Evolutionary conservation across 495 filamentous ascomycete genomes (phyloP), one percentile per base, ranked within the genome.

Genomic region (Friedmanniomyces simplex): DNA sequence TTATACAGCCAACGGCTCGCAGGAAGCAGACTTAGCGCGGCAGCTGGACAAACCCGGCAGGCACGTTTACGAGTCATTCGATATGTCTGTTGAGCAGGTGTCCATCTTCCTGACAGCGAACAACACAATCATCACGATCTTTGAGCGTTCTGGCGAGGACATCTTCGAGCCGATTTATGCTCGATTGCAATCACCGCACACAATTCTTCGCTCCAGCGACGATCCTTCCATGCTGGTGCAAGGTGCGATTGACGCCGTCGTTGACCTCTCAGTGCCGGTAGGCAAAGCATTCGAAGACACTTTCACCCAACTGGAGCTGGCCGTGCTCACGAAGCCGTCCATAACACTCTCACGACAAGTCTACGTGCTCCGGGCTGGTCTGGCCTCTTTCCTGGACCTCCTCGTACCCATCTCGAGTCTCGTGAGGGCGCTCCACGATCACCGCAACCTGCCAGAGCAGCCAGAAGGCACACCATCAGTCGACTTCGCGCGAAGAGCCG

Each of bases 211-310:
- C 36, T 78, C 84, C 63, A 88, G 84, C 6, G 88, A 86, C 64
- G 89, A 95, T 74, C 87, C 86, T 2, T 90, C 85, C 32, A 93
- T 95, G 87, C 73, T 96, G 11, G 72, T 86, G 1, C 91, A 95
- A 65, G 88, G 86, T 36, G 84, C 94, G 58, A 72, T 84, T 34
- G 78, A 80, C 54, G 75, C 76, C 1, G 76, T 82, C 30, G 76
- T 81, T 55, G 79, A 82, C 64, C 70, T 81, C 25, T 77, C 79
- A 0, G 74, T 81, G 26, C 82, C 83, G 0, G 81, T 86, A 12
- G 73, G 76, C 0, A 70, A 73, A 11, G 80, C 77, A 20, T 87
- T 87, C 61, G 71, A 78, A 64, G 90, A 95, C 61, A 81, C 82
- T 10, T 86, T 95, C 39, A 86, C 84, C 34, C 86, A 95, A 56